phyloP scores from a whole-genome alignment of 352 stramenopile species.

The Phytophthora lateralis region DNA sequence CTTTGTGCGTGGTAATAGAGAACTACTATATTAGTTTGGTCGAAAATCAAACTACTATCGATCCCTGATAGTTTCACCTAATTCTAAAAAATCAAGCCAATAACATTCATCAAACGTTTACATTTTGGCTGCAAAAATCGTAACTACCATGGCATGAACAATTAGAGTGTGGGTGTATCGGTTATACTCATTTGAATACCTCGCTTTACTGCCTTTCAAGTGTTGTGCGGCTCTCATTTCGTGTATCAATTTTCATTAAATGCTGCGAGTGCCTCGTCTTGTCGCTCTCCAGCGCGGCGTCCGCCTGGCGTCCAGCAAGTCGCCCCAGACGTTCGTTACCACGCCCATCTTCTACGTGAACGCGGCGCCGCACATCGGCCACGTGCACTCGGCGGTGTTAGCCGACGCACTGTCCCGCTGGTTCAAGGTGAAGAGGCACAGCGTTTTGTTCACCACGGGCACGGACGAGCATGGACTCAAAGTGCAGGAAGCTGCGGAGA shows the following conservation, averaged over 20 bases:
- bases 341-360: slow-evolving; percentile 99
- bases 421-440: slow-evolving; percentile 56
- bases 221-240: slow-evolving; percentile 3
- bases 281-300: neutral
- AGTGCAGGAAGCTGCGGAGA: slow-evolving; percentile 95
- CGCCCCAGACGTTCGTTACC: slow-evolving; percentile 78
- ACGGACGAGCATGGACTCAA: slow-evolving; percentile 99
- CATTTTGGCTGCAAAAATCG: too few species aligned
- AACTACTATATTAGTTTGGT: too few species aligned
- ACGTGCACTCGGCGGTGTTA: slow-evolving; percentile 97
- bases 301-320: slow-evolving; percentile 1
- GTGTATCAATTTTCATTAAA: slow-evolving; percentile 7
- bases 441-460: slow-evolving; percentile 95
- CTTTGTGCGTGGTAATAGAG: too few species aligned
- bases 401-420: slow-evolving; percentile 86
- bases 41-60: too few species aligned
- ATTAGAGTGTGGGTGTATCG: too few species aligned
- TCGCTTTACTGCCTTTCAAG: neutral
- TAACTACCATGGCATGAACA: too few species aligned
- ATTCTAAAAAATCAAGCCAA: too few species aligned
- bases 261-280: slow-evolving; percentile 7
- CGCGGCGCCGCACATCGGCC: slow-evolving; percentile 98
- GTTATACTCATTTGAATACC: neutral
- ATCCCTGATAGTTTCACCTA: too few species aligned
- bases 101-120: too few species aligned